Evolutionary conservation across 805 yeast species (phyloP), one percentile per base, ranked within the genome.

Genomic region (Danielia oregonensis): DNA sequence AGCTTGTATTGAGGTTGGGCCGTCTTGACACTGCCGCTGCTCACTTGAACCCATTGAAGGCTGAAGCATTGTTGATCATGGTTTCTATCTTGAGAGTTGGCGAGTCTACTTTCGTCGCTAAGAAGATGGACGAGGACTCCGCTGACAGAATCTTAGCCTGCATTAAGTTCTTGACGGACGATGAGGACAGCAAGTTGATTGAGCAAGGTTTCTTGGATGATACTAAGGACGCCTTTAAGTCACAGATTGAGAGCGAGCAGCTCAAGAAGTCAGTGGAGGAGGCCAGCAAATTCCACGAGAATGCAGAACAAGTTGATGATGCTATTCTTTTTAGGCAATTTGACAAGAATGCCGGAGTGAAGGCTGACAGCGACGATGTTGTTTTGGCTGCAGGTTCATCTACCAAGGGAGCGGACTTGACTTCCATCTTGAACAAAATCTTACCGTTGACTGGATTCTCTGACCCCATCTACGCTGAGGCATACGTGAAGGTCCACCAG

Each of bases 391-490:
- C 75, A 4, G 74, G 70, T 23, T 64, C 70, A 17, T 65, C 70
- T 19, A 59, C 72, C 5, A 75, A 72, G 44, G 69, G 68, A 42
- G 84, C 75, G 50, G 76, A 78, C 30, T 65, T 80, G 42, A 69
- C 85, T 5, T 87, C 96, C 1, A 83, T 86, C 63, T 74, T 93
- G 54, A 83, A 79, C 60, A 88, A 86, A 60, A 85, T 94, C 51
- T 80, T 87, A 32, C 97, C 86, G 57, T 74, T 93, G 48, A 91
- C 98, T n/a, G 99, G 99, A 12, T 93, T 88, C 62, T 85, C 96
- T 0, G 99, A 93, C 59, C 95, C 97, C 14, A 94, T 93, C 22
- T 93, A 93, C 58, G 97, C 96, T 5, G 99, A 93, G 65, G 98
- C 97, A 0, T 86, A 84, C 54, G 86, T 93, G 47, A 86, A 86